A percentile compares a stretch with the other conserved stretches of the same genome.
Conservation (phyloP, 345 rosid genomes). For the Clausena lansium region DNA sequence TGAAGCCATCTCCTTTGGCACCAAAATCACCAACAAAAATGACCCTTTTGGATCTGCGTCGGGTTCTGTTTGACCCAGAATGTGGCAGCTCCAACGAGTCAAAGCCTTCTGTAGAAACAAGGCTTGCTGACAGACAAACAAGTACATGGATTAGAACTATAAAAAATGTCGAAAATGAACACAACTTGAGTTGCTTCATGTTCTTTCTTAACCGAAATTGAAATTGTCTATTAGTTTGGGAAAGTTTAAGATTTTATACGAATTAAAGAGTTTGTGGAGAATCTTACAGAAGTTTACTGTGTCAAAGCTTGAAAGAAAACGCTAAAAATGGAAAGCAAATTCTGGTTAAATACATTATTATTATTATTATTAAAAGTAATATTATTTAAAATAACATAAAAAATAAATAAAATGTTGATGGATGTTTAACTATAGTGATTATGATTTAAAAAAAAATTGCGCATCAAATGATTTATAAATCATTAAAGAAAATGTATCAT, state of each 20-base stretch:
- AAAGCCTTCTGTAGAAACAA: constrained; percentile 40
- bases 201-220: neutral
- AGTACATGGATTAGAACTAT: constrained; percentile 2
- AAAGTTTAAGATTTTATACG: neutral
- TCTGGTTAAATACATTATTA: no score
- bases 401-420: no score
- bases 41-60: constrained; percentile 54
- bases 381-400: neutral
- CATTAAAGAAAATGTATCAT: no score
- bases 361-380: no score
- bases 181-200: constrained; percentile 24
- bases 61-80: constrained; percentile 31
- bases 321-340: neutral
- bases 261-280: neutral
- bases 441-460: no score
- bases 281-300: neutral
- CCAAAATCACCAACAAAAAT: constrained; percentile 56
- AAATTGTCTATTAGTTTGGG: neutral
- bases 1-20: constrained; percentile 67
- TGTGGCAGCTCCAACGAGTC: constrained; percentile 62
- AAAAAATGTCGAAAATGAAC: constrained; percentile 17
- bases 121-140: constrained; percentile 16
- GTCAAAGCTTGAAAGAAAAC: neutral
- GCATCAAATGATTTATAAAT: no score
- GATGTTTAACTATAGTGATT: no score